Base-by-base conservation (phyloP, 768 basidiomycete genomes). In the Pleurotus platypus region DNA sequence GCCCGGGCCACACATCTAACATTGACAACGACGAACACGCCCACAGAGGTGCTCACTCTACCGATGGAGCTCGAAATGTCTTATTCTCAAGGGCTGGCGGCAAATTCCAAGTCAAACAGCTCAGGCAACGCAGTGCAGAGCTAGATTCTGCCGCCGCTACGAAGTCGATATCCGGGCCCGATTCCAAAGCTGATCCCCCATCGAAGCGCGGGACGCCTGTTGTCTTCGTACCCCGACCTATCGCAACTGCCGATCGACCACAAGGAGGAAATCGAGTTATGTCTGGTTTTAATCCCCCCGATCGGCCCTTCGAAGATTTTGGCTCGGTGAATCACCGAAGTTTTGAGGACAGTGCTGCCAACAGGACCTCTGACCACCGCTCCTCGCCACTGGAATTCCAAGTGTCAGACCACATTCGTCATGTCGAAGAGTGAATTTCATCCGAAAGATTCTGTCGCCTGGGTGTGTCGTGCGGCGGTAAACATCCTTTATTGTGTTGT, bases 61-160 rank as follows among this genome's bases (percentile, higher is more conserved):
- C 24, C 24, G 51, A 40, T 15, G 20, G 20, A 35, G 49, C 8
- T 16, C 37, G 11, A 9, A 37, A 12, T 12, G 35, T 54, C 20
- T 18, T 48, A 15, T 48, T 54, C 24, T 54, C 51, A 11, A 54
- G 51, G n/a, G 22, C 51, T 12, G 27, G 11, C 7, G 51, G 51
- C 18, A 39, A 42, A 24, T 54, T 54, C 39, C 51, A 54, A 13
- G 39, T 54, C 35, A 54, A 54, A 22, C 35, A 26, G 18, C 51
- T 54, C 27, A 54, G 51, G 51, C 39, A 26, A n/a, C 38, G 51
- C 22, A 18, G 38, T 26, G 18, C 2, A 50, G 27, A 24, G 5
- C 51, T 27, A 54, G 18, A 2, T 1, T 6, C 38, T 26, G 3
- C 9, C 39, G 20, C 42, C 13, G 20, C 5, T 45, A 22, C n/a